Conservation (phyloP, 1,284 basidiomycete species). For the Apiotrichum laibachii region DNA sequence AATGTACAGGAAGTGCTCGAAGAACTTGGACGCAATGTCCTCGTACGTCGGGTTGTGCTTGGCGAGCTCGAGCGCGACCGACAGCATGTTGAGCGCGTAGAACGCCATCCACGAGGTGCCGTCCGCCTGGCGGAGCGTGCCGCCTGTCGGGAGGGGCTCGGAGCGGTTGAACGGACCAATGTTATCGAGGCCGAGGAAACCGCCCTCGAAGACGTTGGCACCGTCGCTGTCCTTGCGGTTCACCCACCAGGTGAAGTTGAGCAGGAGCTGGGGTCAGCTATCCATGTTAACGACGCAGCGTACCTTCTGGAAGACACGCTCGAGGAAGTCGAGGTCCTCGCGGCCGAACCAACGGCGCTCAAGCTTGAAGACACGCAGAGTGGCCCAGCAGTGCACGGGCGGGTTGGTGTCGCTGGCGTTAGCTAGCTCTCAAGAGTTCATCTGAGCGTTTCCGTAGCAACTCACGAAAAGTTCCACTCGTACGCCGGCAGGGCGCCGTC, state of each 20-base stretch:
- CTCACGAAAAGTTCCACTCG: slow-evolving; percentile 64
- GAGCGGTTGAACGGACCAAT: slow-evolving; percentile 98
- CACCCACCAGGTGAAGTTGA: slow-evolving; percentile 99
- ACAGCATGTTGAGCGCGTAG: slow-evolving; percentile 83
- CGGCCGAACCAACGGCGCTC: slow-evolving; percentile 89
- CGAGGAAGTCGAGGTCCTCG: slow-evolving; percentile 88
- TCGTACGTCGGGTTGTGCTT: slow-evolving; percentile 98
- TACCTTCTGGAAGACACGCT: slow-evolving; percentile 92
- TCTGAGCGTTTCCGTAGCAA: neutral
- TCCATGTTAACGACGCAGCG: slow-evolving; percentile 43
- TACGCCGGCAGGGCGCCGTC: slow-evolving; percentile 97
- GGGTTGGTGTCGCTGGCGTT: slow-evolving; percentile 97
- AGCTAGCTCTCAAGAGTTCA: neutral
- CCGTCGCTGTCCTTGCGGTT: slow-evolving; percentile 95
- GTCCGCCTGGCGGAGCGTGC: slow-evolving; percentile 87
- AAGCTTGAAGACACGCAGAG: slow-evolving; percentile 96
- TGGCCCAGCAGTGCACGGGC: slow-evolving; percentile 96
- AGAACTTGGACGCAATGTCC: slow-evolving; percentile 93
- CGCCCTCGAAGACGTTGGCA: slow-evolving; percentile 95
- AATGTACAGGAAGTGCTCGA: slow-evolving; percentile 90
- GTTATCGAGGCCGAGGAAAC: slow-evolving; percentile 96
- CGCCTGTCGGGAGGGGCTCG: slow-evolving; percentile 91
- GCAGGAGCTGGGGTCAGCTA: slow-evolving; percentile 50
- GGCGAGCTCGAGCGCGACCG: slow-evolving; percentile 93
- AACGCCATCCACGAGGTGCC: slow-evolving; percentile 99